Percentiles rank a stretch among this genome's conserved stretches.
These are phyloP conservation scores for Voacanga thouarsii DNA, from an alignment of 257 asterid genomes.

Conservation along the genomic window DNA sequence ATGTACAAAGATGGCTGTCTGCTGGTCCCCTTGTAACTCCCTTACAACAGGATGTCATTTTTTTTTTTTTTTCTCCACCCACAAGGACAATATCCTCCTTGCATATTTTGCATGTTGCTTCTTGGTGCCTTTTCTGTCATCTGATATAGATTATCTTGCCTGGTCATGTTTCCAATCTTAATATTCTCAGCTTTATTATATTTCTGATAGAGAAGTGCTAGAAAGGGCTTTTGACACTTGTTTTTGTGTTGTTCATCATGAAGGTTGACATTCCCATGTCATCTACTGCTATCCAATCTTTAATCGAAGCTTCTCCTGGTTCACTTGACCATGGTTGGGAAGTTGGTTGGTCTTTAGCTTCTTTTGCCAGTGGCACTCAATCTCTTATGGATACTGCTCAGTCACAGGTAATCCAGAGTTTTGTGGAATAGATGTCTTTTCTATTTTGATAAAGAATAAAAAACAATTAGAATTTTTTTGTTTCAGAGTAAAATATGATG, in stretches of 20 bases:
- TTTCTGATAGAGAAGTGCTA: neutral
- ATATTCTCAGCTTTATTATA: conserved; percentile 1
- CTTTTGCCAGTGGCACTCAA: conserved; percentile 61
- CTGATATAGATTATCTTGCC: neutral
- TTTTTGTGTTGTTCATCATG: conserved; percentile 29
- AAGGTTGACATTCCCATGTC: conserved; percentile 81
- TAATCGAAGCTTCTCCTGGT: conserved; percentile 82
- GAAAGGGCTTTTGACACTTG: conserved; percentile 11
- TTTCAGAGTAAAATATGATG: neutral
- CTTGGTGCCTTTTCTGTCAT: neutral
- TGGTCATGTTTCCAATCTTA: neutral
- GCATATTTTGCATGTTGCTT: neutral
- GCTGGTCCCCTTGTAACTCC: too few species aligned
- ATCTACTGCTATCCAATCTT: conserved; percentile 76
- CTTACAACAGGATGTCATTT: neutral
- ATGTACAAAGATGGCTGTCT: neutral
- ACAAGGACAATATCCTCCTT: neutral
- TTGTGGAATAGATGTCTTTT: neutral
- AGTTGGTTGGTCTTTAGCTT: conserved; percentile 97
- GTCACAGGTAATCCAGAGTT: conserved; percentile 43
- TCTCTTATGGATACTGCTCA: conserved; percentile 38
- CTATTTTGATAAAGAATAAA: neutral
- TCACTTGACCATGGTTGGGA: conserved; percentile 85
- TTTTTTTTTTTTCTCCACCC: too few species aligned
- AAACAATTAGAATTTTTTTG: neutral